Base-by-base conservation (phyloP, 1,284 basidiomycete genomes). In the Fomitopsis betulina region DNA sequence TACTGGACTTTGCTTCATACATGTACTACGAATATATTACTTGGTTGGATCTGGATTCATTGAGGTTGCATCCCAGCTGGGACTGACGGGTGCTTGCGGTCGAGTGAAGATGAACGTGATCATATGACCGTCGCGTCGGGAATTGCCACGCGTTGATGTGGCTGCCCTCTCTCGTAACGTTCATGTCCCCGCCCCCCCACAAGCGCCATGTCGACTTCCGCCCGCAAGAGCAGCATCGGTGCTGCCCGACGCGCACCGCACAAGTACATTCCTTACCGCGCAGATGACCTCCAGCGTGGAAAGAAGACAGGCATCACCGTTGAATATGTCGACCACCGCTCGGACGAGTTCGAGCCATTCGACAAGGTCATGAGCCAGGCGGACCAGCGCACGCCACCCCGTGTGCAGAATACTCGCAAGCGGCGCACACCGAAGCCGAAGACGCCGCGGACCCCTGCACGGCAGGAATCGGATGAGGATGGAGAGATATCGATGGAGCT, bases 271-370 rank as follows among this genome's bases (percentile, higher is more conserved):
- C 89, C 89, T 0, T 91, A 86, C 66, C 81, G 85, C 52, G 87
- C 84, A 10, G 86, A 91, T 66, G 85, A 91, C 63, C 81, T 82
- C 19, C 80, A 81, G 49, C 86, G 85, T 58, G 89, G 89, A 17
- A 90, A 88, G 78, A 87, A 84, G 69, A 92, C 89, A 0, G 89
- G 89, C 3, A 78, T 89, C 55, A 76, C 80, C 2, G 83, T 91
- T 17, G 78, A 73, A 30, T 81, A 85, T 68, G 83, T 92, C 53
- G 83, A 86, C 54, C 82, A 84, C 61, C 86, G 85, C 64, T 87
- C 87, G 15, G 90, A 94, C 68, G 95, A 93, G 10, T 93, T 92
- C 70, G 93, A 96, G 72, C 86, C 86, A 12, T 89, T 93, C 66
- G 84, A 86, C 57, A 82, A 86, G 63, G 78, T 94, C 66, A 83